Base-by-base conservation (phyloP, 371 early-diverging fungal species). In the Amoeboaphelidium occidentale region DNA sequence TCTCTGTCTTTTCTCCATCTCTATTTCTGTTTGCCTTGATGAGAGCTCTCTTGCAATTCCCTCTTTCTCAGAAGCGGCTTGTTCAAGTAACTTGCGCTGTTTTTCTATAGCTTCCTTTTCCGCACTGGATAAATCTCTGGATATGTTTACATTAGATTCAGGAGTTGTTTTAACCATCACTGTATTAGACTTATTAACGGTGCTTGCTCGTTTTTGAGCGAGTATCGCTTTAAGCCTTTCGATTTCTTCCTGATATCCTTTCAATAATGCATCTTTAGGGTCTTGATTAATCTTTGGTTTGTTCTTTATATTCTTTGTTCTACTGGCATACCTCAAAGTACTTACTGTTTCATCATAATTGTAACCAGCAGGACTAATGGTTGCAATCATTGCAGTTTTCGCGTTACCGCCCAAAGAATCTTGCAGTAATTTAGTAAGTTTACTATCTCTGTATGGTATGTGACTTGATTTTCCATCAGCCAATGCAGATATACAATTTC, bases 351-450 rank as follows among this genome's bases (percentile, higher is more conserved):
- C 62, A 24, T 55, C 53, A 14, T 54, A 27, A 46, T 55, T 57
- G 32, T 24, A 47, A 21, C 48, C 23, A 14, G 52, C 43, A 3
- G 57, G 52, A 48, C 48, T 48, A 14, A 65, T 49, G 45, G 64
- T 65, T n/a, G 61, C 60, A 23, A 67, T 51, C 55, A 43, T 43
- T 43, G 23, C 21, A 22, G 43, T 43, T 43, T 54, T 49, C 44
- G 57, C 49, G n/a, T 47, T 46, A 1, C 54, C 61, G 25, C 51
- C 52, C 0, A 68, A 51, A 41, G 49, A 53, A 27, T 53, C 49
- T 48, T 63, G 56, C 23, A 67, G 54, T 13, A 67, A 55, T 39
- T 62, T 27, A 0, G 68, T 68, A 14, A 68, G 55, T 51, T 68
- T 68, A 23, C 56, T 53, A 49, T 60, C 61, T 49, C 68, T 49